Evolutionary conservation across 148 eudicot species (phyloP), one percentile per base, ranked within the genome.

Genomic region (Spergularia marina): DNA sequence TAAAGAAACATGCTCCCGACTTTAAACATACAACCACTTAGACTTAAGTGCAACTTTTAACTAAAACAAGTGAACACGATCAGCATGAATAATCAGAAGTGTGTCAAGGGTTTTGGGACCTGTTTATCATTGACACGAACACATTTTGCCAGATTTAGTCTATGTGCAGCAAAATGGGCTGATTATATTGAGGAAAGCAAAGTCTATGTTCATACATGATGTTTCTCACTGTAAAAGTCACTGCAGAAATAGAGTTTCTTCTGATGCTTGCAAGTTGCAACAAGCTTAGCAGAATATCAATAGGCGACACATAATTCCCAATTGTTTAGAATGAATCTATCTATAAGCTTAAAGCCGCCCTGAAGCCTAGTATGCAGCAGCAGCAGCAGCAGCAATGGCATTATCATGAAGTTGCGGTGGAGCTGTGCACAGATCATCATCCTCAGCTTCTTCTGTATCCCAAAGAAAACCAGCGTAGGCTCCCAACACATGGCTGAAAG

Each of bases 391-490:
- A 13, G 56, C 62, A 36, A 61, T 10, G 30, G 54, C 53, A 21
- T n/a, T 63, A 20, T 53, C 63, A 11, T 77, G 71, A 16, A 39
- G 70, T 13, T 62, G 17, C 36, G 75, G 61, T 1, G 82, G 79
- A 0, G 10, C 25, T 11, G 20, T 36, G 83, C 60, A 54, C 13
- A 39, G 65, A 6, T 68, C 70, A 44, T 83, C 70, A 44, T 83
- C 82, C 3, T 80, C 86, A 0, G 81, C 83, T 4, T 78, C 91
- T 14, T 80, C 93, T 65, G 84, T 77, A 64, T 87, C 91, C 98
- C 98, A 93, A 12, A 91, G 87, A 82, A 89, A 93, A 69, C 83
- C 81, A 53, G 98, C 98, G 81, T 88, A 88, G 55, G 98, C 91
- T 44, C 85, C 98, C n/a, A 83, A 87, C 61, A 89, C 85, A 78